Evolutionary conservation across 768 basidiomycete genomes (phyloP), one percentile per base, ranked within the genome.

Genomic region (Pleurotus ostreatus): DNA sequence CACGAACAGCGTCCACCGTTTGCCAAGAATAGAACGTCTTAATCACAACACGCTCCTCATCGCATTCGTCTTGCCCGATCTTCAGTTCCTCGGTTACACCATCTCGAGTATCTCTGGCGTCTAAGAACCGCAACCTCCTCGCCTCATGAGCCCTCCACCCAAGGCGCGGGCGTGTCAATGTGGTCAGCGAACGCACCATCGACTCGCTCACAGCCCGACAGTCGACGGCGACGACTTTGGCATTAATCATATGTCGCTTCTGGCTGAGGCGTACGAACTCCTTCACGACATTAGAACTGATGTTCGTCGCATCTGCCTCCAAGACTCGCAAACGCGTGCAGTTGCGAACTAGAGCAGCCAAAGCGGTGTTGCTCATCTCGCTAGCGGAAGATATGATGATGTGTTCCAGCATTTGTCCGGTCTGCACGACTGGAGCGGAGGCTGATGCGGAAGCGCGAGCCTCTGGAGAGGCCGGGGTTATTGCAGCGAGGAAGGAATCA

Each of bases 21-120:
- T 92, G 88, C 88, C 89, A 92, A 48, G 86, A 84, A 68, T 89
- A 87, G 68, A 92, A 94, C 22, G 87, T 84, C 79, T 92, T 92
- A 61, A 94, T 65, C 49, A 90, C 86, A 22, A 93, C 85, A 22
- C 85, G 74, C 64, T 63, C 70, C 63, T 80, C 77, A 60, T 93
- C 91, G 64, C 90, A 91, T 68, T 94, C 92, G 68, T 92, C 88
- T 71, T 90, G 85, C 45, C 86, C 88, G 7, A 83, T 70, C 67
- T 80, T 83, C 56, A 88, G 69, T 38, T 82, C 80, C 59, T 88
- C 86, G 5, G 74, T 73, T 61, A 79, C 77, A 23, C 76, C 78
- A 65, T 92, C 90, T 61, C 82, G 71, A 55, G 72, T 82, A 68
- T 94, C 92, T 61, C 82, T 71, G 55, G 72, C 82, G 68, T 94